Percentiles rank a stretch among this genome's conserved stretches.
These are phyloP conservation scores for Tylopilus sp. DNA, from an alignment of 768 basidiomycete species.

Conservation along the genomic window DNA sequence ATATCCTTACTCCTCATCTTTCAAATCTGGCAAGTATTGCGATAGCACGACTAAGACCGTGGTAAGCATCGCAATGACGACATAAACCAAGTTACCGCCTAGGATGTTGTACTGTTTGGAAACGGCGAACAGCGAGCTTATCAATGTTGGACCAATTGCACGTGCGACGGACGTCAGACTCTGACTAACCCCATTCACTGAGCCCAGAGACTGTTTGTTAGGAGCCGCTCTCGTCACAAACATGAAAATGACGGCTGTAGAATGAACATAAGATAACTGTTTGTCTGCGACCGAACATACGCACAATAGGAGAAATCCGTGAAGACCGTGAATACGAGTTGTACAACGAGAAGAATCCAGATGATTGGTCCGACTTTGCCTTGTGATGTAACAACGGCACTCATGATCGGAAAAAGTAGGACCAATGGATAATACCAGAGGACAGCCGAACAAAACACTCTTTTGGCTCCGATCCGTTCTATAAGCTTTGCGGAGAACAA, in stretches of 20 bases:
- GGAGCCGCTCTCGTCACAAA: constrained; percentile 54
- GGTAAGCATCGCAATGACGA: constrained; percentile 34
- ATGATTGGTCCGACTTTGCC: constrained; percentile 34
- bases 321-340: constrained; percentile 26
- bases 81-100: constrained; percentile 50
- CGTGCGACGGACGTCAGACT: constrained; percentile 43
- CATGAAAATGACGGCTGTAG: constrained; percentile 46
- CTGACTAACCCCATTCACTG: constrained; percentile 56
- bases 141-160: constrained; percentile 46
- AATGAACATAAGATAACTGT: not conserved
- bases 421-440: constrained; percentile 38
- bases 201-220: constrained; percentile 49
- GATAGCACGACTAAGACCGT: constrained; percentile 23
- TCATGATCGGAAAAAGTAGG: constrained; percentile 46
- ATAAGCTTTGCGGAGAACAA: constrained; percentile 41
- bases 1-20: not conserved
- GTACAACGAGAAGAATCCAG: constrained; percentile 36
- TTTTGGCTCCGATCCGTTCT: constrained; percentile 39
- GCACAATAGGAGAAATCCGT: constrained; percentile 40
- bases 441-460: constrained; percentile 39
- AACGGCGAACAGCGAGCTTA: constrained; percentile 52
- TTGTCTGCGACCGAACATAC: constrained; percentile 5
- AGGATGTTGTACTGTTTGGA: constrained; percentile 48
- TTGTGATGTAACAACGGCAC: constrained; percentile 32
- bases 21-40: constrained; percentile 17